Percentiles rank a stretch among this genome's conserved stretches.
phyloP scores from a whole-genome alignment of 306 rosid genomes.

The Casuarina cunninghamiana region DNA sequence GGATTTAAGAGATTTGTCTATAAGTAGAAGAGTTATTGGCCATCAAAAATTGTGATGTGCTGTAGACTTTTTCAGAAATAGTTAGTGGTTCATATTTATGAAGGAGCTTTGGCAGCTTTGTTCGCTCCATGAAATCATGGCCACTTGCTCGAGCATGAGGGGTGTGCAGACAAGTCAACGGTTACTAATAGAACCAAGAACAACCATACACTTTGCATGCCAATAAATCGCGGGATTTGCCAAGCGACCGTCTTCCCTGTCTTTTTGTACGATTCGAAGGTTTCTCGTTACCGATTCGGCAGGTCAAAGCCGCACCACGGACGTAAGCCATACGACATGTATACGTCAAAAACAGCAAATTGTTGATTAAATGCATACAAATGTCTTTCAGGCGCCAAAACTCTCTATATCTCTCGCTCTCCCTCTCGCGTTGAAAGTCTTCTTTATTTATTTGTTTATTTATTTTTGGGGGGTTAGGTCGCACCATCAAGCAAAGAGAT shows the following conservation, averaged over 20 bases:
- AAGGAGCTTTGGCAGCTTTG: not conserved
- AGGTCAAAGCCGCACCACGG: constrained; percentile 12
- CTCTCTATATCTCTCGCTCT: not conserved
- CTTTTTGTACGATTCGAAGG: constrained; percentile 21
- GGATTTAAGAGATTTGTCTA: not conserved
- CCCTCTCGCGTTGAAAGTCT: not conserved
- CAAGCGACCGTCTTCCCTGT: not conserved
- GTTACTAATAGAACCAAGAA: not conserved
- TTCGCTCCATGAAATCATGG: not conserved
- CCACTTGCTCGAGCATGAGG: not conserved
- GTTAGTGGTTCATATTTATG: too few species aligned
- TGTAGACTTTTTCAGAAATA: too few species aligned
- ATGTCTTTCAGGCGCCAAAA: not conserved
- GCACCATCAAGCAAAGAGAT: not conserved
- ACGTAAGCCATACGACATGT: constrained; percentile 50
- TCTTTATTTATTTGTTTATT: too few species aligned
- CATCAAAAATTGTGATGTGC: too few species aligned
- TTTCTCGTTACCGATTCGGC: not conserved
- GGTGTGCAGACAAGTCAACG: constrained; percentile 24
- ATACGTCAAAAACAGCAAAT: constrained; percentile 27
- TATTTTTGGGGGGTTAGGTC: not conserved
- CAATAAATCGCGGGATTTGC: constrained; percentile 12
- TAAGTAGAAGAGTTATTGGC: not conserved
- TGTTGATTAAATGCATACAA: not conserved
- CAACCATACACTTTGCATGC: constrained; percentile 26